Evolutionary conservation across 345 rosid species (phyloP).

Genomic region (Turritis glabra): DNA sequence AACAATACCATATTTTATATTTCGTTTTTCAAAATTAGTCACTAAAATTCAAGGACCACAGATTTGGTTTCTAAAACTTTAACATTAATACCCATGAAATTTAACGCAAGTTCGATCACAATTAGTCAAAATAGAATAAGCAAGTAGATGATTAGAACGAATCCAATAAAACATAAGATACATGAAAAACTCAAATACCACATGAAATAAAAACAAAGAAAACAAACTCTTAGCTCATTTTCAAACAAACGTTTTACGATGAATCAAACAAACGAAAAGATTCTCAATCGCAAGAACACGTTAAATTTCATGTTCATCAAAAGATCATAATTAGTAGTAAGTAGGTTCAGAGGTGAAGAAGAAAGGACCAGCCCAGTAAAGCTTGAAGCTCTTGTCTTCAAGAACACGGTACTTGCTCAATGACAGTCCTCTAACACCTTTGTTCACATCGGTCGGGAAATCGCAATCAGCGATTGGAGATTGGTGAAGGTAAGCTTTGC

Average conservation of each 20-base stretch:
- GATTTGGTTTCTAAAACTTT: too few relatives aligned
- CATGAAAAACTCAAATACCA: slow-evolving; percentile 3
- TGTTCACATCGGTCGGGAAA: slow-evolving; percentile 51
- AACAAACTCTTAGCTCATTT: slow-evolving; percentile 30
- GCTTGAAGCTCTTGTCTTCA: slow-evolving; percentile 46
- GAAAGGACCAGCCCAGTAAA: slow-evolving; percentile 44
- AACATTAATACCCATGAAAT: neutral
- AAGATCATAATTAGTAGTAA: slow-evolving; percentile 33
- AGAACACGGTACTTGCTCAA: slow-evolving; percentile 48
- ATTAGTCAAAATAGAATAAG: neutral
- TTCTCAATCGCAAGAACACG: slow-evolving; percentile 3
- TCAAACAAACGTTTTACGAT: slow-evolving; percentile 8
- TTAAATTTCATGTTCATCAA: neutral
- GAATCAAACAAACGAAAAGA: slow-evolving; percentile 29
- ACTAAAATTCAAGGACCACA: too few relatives aligned
- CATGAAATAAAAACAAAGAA: slow-evolving; percentile 15
- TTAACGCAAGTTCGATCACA: neutral
- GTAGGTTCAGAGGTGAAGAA: slow-evolving; percentile 45
- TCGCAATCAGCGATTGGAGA: slow-evolving; percentile 52
- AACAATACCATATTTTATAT: neutral
- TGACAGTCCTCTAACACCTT: slow-evolving; percentile 48
- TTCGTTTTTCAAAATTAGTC: too few relatives aligned
- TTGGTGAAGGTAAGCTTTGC: slow-evolving; percentile 53
- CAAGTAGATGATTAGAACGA: neutral
- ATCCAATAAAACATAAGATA: neutral